A percentile compares a stretch with the other conserved stretches of the same genome.
phyloP scores from a whole-genome alignment of 208 protist species.

The Willaertia magna region DNA sequence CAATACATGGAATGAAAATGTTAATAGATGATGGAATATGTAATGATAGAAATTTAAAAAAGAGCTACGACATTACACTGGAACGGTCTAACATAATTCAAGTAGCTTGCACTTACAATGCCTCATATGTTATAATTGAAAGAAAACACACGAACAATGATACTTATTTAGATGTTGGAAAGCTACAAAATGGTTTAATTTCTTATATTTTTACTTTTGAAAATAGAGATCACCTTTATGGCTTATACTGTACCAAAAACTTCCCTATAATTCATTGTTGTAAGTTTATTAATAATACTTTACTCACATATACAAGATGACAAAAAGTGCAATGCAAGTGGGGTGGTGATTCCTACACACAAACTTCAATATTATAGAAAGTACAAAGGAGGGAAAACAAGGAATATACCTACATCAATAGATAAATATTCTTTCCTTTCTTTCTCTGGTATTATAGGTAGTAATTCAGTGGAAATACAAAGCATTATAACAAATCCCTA shows the following conservation, averaged over 20 bases:
- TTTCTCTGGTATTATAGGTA: too few relatives aligned
- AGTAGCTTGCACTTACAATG: background rate
- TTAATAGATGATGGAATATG: background rate
- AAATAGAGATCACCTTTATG: background rate
- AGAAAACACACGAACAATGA: background rate
- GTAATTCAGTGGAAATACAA: too few relatives aligned
- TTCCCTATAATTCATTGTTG: background rate
- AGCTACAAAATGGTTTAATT: background rate
- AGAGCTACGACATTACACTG: background rate
- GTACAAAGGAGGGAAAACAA: too few relatives aligned
- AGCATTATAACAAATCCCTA: too few relatives aligned
- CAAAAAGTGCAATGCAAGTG: too few relatives aligned
- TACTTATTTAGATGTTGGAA: background rate
- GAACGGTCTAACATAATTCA: background rate
- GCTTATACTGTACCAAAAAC: background rate
- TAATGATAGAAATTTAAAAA: background rate
- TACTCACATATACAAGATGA: too few relatives aligned
- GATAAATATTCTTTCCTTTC: too few relatives aligned
- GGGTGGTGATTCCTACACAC: too few relatives aligned
- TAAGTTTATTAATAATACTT: too few relatives aligned
- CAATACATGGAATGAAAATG: background rate
- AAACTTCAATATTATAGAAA: too few relatives aligned
- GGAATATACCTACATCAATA: too few relatives aligned
- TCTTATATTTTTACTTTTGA: background rate
- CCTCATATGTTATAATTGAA: background rate